Base-by-base conservation (phyloP, 2,329 filamentous ascomycete species). In the Ophiostoma angusticollis region DNA sequence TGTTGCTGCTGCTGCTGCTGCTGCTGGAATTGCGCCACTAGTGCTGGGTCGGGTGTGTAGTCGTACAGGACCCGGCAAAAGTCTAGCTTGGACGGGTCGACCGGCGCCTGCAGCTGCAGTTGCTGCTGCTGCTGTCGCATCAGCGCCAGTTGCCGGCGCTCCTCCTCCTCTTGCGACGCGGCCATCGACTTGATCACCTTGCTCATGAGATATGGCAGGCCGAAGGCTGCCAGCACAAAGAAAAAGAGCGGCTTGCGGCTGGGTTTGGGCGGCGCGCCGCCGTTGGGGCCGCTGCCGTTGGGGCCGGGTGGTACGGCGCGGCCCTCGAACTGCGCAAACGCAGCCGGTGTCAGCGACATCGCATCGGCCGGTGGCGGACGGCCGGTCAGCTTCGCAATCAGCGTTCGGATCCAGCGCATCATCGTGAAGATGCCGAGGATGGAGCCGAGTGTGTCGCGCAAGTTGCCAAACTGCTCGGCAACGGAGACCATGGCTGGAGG, bases 41-140 rank as follows among this genome's bases (percentile, higher is more conserved):
- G 35, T 4, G 40, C 37, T 33, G 41, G 41, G 34, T 47, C 82
- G 3, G 91, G 89, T 0, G 80, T 79, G 64, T 94, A 98, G 63
- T 98, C 91, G 63, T 91, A 96, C 14, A 94, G 63, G 2, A 93
- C 80, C 42, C 87, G 83, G 67, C 89, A 98, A 67, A 96, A 98
- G 57, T 96, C 89, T 48, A 98, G 77, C 61, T 94, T 93, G 46
- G 78, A 77, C 0, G 86, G 86, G 55, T 96, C 91, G 42, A 95
- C 63, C 39, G 71, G 63, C 44, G 73, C 63, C 44, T 69, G 55
- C 45, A 69, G 55, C 44, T 67, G 60, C 35, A 67, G 65, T 42
- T 68, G 55, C 45, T 69, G 55, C 44, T 67, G 60, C 35, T 68
- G 65, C 43, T 68, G 64, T 39, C 64, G 67, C 14, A 63, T 41